Evolutionary conservation across 2,329 filamentous ascomycete genomes (phyloP).

Genomic region (Hypoxylon sp.): DNA sequence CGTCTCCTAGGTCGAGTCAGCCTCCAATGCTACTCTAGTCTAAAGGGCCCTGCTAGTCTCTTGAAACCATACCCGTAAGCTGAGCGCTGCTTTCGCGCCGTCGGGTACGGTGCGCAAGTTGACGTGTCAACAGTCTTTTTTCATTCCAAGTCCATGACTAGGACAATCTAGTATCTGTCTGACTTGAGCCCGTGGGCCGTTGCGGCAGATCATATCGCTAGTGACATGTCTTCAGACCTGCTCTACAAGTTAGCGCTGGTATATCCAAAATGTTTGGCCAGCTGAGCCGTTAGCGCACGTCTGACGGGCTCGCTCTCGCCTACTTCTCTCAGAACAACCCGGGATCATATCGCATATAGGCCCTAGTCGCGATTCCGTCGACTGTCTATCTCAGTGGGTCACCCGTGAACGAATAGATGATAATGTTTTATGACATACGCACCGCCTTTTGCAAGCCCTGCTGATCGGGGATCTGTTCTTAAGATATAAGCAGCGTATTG

Average conservation of each 20-base stretch:
- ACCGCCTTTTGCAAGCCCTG: slow-evolving; percentile 18
- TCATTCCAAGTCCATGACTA: slow-evolving; percentile 17
- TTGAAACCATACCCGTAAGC: slow-evolving; percentile 24
- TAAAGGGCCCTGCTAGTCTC: slow-evolving; percentile 15
- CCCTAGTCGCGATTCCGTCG: slow-evolving; percentile 24
- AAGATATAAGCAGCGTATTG: slow-evolving; percentile 31
- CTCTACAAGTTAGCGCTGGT: slow-evolving; percentile 17
- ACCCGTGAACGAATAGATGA: slow-evolving; percentile 29
- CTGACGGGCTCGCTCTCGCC: slow-evolving; percentile 7
- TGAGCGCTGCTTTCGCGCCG: slow-evolving; percentile 18
- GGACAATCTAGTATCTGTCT: slow-evolving; percentile 14
- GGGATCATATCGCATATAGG: slow-evolving; percentile 18
- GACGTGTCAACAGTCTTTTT: slow-evolving; percentile 33
- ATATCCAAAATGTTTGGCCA: slow-evolving; percentile 9
- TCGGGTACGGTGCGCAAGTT: slow-evolving; percentile 33
- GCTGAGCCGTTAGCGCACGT: slow-evolving; percentile 7
- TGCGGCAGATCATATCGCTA: slow-evolving; percentile 6
- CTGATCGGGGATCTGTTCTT: slow-evolving; percentile 25
- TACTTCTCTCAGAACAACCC: slow-evolving; percentile 1
- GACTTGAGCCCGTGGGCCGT: slow-evolving; percentile 12
- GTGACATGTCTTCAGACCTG: slow-evolving; percentile 18
- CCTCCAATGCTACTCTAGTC: slow-evolving; percentile 4
- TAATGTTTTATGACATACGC: slow-evolving; percentile 30
- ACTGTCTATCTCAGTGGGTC: slow-evolving; percentile 22
- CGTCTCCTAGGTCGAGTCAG: slow-evolving; percentile 17